Conservation (phyloP, 2,329 filamentous ascomycete species). For the Talaromyces marneffei region DNA sequence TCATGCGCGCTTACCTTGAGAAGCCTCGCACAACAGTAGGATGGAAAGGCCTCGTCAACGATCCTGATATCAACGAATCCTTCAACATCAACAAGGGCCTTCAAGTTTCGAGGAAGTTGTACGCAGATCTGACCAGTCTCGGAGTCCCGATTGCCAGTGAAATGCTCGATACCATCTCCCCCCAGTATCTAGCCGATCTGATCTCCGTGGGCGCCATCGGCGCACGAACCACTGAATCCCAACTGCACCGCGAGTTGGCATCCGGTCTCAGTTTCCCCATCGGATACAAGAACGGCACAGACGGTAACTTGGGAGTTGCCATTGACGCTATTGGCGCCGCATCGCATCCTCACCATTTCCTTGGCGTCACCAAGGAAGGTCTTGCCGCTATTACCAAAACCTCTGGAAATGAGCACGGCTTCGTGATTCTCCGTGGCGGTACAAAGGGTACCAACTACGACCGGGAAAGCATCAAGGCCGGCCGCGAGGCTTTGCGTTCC, state of each 20-base stretch:
- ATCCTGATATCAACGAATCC: conserved; percentile 93
- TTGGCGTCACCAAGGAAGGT: conserved; percentile 97
- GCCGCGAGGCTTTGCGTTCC: conserved; percentile 70
- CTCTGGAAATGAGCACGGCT: conserved; percentile 90
- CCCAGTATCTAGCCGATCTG: conserved; percentile 93
- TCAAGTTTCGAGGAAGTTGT: conserved; percentile 84
- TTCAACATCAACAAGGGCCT: conserved; percentile 99
- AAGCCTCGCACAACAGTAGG: conserved; percentile 97
- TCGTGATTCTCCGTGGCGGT: conserved; percentile 90
- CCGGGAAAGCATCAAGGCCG: conserved; percentile 70
- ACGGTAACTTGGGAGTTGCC: conserved; percentile 81
- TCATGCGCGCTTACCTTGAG: conserved; percentile 98
- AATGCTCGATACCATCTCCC: conserved; percentile 98
- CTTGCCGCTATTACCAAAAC: conserved; percentile 92
- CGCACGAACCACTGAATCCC: conserved; percentile 91
- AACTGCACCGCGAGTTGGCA: conserved; percentile 92
- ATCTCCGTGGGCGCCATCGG: conserved; percentile 95
- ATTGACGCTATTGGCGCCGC: conserved; percentile 88
- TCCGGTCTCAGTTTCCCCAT: conserved; percentile 95
- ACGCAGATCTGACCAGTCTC: conserved; percentile 75
- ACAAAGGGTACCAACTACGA: conserved; percentile 92
- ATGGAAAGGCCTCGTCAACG: conserved; percentile 99
- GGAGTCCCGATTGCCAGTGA: conserved; percentile 96
- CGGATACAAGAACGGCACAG: conserved; percentile 99
- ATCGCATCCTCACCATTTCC: conserved; percentile 72